phyloP scores from a whole-genome alignment of 1,139 yeast species.

The Lodderomyces beijingensis region DNA sequence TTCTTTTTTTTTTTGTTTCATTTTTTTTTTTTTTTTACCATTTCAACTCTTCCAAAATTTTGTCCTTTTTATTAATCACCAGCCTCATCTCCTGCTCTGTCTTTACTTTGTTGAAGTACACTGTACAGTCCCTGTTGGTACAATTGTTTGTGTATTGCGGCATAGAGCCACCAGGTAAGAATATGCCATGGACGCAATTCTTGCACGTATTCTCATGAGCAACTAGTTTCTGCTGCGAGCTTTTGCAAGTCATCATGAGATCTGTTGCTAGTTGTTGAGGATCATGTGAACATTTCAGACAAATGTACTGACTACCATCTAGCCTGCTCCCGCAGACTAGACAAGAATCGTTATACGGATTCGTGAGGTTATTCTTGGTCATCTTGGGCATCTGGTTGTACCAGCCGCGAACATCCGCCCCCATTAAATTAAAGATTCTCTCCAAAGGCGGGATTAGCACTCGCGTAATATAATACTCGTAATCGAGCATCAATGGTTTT shows the following conservation, averaged over 20 bases:
- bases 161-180: slow-evolving; percentile 13
- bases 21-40: slow-evolving; percentile 7
- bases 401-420: slow-evolving; percentile 79
- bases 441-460: slow-evolving; percentile 88
- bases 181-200: slow-evolving; percentile 22
- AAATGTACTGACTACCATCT: slow-evolving; percentile 14
- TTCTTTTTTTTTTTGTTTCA: background rate
- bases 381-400: slow-evolving; percentile 60
- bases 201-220: slow-evolving; percentile 20
- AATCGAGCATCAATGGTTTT: slow-evolving; percentile 53
- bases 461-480: slow-evolving; percentile 78
- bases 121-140: slow-evolving; percentile 28
- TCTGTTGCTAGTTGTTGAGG: slow-evolving; percentile 19
- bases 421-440: slow-evolving; percentile 74
- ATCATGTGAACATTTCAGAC: slow-evolving; percentile 19
- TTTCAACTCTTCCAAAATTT: slow-evolving; percentile 9
- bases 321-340: slow-evolving; percentile 21
- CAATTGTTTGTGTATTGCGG: slow-evolving; percentile 19
- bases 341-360: slow-evolving; percentile 18
- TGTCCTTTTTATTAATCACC: slow-evolving; percentile 8
- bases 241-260: slow-evolving; percentile 16
- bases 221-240: slow-evolving; percentile 12
- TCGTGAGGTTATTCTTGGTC: slow-evolving; percentile 5
- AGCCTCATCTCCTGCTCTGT: slow-evolving; percentile 10
- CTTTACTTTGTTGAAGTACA: slow-evolving; percentile 14